Conservation (phyloP, 179 eudicot species). For the Silene vulgaris region DNA sequence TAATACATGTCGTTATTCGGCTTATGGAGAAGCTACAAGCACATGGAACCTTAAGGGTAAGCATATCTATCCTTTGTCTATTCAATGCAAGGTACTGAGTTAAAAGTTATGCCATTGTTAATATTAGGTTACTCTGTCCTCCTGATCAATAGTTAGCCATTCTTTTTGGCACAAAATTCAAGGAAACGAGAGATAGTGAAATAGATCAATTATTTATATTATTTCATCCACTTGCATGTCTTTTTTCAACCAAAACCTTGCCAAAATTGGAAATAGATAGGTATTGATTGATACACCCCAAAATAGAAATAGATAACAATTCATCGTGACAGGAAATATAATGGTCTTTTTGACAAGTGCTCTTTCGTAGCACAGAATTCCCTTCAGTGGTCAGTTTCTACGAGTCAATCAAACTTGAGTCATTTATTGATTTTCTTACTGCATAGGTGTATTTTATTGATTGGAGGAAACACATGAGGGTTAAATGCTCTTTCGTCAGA, state of each 20-base stretch:
- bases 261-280: too few relatives aligned
- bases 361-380: not conserved
- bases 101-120: slow-evolving; percentile 1
- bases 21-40: slow-evolving; percentile 91
- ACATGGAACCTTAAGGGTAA: slow-evolving; percentile 85
- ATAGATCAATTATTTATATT: too few relatives aligned
- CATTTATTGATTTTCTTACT: not conserved
- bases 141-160: too few relatives aligned
- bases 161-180: too few relatives aligned
- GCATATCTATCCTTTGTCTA: slow-evolving; percentile 14
- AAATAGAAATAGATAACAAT: too few relatives aligned
- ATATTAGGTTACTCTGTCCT: not conserved
- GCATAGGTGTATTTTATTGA: not conserved
- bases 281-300: too few relatives aligned
- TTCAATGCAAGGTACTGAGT: slow-evolving; percentile 1
- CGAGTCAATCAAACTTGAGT: not conserved
- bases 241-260: too few relatives aligned
- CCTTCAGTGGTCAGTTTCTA: not conserved
- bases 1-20: slow-evolving; percentile 58
- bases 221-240: too few relatives aligned
- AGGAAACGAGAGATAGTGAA: too few relatives aligned
- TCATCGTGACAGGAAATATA: too few relatives aligned
- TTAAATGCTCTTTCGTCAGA: slow-evolving; percentile 7
- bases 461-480: not conserved
- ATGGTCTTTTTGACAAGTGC: not conserved